A percentile compares a stretch with the other conserved stretches of the same genome.
phyloP scores from a whole-genome alignment of 495 filamentous ascomycete genomes.

The Tuber borchii region DNA sequence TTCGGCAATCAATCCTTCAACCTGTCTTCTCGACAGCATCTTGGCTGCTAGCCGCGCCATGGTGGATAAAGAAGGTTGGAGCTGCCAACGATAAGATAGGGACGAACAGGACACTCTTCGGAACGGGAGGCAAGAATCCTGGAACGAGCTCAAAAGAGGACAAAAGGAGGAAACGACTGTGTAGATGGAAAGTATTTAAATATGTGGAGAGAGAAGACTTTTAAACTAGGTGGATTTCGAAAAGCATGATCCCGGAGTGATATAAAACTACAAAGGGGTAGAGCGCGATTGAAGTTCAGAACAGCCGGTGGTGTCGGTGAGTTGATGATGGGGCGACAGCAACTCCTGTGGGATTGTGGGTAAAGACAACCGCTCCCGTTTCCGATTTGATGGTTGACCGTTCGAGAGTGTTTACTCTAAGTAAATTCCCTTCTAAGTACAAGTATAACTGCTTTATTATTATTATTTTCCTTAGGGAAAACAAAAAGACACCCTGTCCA shows the following conservation, averaged over 20 bases:
- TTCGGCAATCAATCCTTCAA: conserved; percentile 82
- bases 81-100: not conserved
- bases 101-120: not conserved
- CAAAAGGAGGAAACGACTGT: not conserved
- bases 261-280: not conserved
- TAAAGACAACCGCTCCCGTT: not conserved
- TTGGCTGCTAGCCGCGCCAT: conserved; percentile 39
- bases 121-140: not conserved
- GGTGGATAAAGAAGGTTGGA: conserved; percentile 12
- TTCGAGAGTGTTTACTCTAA: not conserved
- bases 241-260: not conserved
- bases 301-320: not conserved
- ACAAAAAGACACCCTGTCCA: not conserved
- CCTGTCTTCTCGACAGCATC: conserved; percentile 61
- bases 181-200: not conserved
- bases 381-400: not conserved
- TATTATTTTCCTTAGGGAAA: not conserved
- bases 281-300: not conserved
- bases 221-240: not conserved
- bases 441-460: too few species aligned
- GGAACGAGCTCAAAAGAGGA: not conserved
- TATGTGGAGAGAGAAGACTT: not conserved
- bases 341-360: not conserved
- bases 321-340: not conserved
- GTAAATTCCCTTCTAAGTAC: not conserved